Evolutionary conservation across 108 stramenopile genomes (phyloP), one percentile per base, ranked within the genome.

Genomic region (Mayamaea pseudoterrestris): DNA sequence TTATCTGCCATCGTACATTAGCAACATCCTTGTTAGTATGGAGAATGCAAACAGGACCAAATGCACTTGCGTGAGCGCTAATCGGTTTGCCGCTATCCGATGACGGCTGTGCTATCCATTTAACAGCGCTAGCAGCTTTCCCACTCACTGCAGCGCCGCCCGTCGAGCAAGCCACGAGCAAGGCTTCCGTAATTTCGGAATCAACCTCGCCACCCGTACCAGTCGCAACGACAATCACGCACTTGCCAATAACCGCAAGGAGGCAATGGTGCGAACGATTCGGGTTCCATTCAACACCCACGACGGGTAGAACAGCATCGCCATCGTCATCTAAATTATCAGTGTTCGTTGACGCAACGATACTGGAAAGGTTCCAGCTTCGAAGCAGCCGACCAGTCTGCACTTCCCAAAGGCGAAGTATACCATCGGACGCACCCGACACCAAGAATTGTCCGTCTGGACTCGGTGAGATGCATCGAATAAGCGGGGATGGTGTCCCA

Each of bases 371-470:
- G 58, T 86, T 68, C 90, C 88, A 89, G 26, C 67, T 75, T 50
- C 67, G 54, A 28, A 82, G 50, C 27, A 79, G 58, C 27, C 89
- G 66, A 2, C 80, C 83, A 13, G 93, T 92, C 35, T 81, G 67
- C 3, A 99, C 94, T 61, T 97, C 98, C 95, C 95, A 99, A 17
- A 99, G 41, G 28, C 94, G 63, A 6, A 97, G 81, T 40, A 61
- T 56, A 4, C 93, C 93, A 61, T 92, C 94, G 36, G 84, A 76
- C 50, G 76, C 88, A 2, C 93, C 96, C 31, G 87, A 88, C 0
- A 74, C 95, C 82, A 99, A 46, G 61, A 74, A 96, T 66, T 97
- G 90, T n/a, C 98, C 98, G 58, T 93, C 83, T 7, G 90, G 93
- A 61, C 82, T 82, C 6, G 89, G 65, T 13, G 71, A 64, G 41